Evolutionary conservation across 176 grass and related monocot species (phyloP).

Genomic region (Triticum timopheevii): DNA sequence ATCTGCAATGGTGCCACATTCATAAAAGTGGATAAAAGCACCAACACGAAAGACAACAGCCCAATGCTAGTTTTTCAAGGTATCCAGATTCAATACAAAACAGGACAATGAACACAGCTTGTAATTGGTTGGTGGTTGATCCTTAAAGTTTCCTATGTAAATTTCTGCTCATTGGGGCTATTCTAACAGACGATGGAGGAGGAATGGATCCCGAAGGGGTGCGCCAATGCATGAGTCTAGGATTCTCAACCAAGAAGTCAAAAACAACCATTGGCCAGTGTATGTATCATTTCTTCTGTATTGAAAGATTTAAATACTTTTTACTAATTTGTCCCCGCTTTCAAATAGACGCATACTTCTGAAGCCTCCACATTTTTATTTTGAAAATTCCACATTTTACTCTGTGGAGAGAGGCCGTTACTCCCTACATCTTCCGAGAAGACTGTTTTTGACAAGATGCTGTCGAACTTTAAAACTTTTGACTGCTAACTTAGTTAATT

Average conservation of each 20-base stretch:
- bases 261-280: conserved; percentile 96
- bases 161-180: background rate
- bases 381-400: conserved; percentile 1
- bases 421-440: background rate
- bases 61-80: conserved; percentile 93
- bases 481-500: background rate
- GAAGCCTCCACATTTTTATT: background rate
- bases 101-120: background rate
- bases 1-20: conserved; percentile 87
- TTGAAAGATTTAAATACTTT: conserved; percentile 10
- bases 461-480: background rate
- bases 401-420: background rate
- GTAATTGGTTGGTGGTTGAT: background rate
- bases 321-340: background rate
- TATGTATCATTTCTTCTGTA: conserved; percentile 35
- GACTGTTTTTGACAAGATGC: background rate
- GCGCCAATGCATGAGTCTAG: conserved; percentile 89
- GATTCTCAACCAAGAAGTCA: conserved; percentile 94
- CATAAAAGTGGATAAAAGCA: conserved; percentile 82
- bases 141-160: background rate
- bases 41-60: conserved; percentile 77
- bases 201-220: conserved; percentile 96
- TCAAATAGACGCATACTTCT: background rate
- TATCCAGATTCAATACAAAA: conserved; percentile 28
- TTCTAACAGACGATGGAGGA: conserved; percentile 82